Base-by-base conservation (phyloP, 1,284 basidiomycete species). In the Termitomyces sp. region DNA sequence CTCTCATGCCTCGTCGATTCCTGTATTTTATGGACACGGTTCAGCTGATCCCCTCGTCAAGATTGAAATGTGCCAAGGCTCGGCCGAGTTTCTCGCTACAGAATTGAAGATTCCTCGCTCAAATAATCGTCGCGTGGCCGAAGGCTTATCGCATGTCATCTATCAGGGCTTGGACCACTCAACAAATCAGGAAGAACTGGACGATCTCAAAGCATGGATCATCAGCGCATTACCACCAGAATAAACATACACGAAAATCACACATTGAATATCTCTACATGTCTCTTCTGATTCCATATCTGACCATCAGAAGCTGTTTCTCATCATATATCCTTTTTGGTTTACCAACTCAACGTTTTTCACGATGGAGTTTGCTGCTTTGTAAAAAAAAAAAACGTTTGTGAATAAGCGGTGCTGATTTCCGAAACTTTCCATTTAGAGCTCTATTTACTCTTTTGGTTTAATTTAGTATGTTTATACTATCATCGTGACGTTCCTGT, bases 1-100 rank as follows among this genome's bases (percentile, higher is more conserved):
- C 6, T 70, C 77, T 12, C 75, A 83, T 61, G 79, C 81, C 19
- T 73, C 76, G 53, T 76, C 79, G 12, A 74, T 83, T n/a, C 88
- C 92, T 1, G 77, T 94, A 36, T 95, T 95, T 73, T 91, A 90
- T 85, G 94, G 90, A 5, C 91, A 94, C 60, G 94, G 94, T 7
- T 81, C 74, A n/a, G 72, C 70, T 31, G 94, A 97, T 68, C 83
- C 81, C 8, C 76, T 95, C 12, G 86, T 95, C 52, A 77, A 75
- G 53, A 79, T 76, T 60, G 60, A 69, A 26, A 64, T 77, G 45
- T 79, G 80, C 36, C 65, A 75, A 55, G 68, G 70, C 52, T 85
- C 86, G 15, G 70, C 78, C 44, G 75, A 82, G 10, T 78, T 80
- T 58, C 71, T 93, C 55, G 76, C 73, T 45, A 67, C 70, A 10